A percentile compares a stretch with the other conserved stretches of the same genome.
phyloP scores from a whole-genome alignment of 495 filamentous ascomycete species.

The Penicillium parvum region DNA sequence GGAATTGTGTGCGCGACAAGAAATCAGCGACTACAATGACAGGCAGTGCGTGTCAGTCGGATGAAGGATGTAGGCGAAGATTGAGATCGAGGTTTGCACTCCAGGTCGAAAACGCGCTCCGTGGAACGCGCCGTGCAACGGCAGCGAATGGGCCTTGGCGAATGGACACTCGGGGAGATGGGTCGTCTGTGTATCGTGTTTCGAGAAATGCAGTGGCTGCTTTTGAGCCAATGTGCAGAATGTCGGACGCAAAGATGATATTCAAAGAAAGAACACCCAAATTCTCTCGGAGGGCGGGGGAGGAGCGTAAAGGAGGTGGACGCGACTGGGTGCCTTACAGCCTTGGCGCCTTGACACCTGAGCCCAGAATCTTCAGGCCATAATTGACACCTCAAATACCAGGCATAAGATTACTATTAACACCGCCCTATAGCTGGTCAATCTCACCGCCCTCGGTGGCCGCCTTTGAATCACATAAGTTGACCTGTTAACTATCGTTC shows the following conservation, averaged over 20 bases:
- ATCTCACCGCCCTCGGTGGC: too few relatives aligned
- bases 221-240: background rate
- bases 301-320: conserved; percentile 8
- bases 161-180: conserved; percentile 1
- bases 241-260: background rate
- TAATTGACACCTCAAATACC: too few relatives aligned
- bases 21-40: conserved; percentile 4
- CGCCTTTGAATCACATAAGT: too few relatives aligned
- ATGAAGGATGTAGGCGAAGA: background rate
- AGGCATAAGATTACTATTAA: too few relatives aligned
- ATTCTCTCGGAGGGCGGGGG: conserved; percentile 6
- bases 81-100: conserved; percentile 4
- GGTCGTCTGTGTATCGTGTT: background rate
- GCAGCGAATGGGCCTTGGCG: conserved; percentile 11
- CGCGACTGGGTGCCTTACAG: conserved; percentile 9
- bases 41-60: background rate
- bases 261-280: background rate
- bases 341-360: background rate
- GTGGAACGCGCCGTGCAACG: conserved; percentile 26
- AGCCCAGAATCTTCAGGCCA: background rate
- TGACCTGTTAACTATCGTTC: too few relatives aligned
- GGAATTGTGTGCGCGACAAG: background rate
- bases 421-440: background rate
- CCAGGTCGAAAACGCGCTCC: conserved; percentile 23
- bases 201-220: background rate